A percentile compares a stretch with the other conserved stretches of the same genome.
Conservation (phyloP, 306 rosid genomes). For the Quercus ilex region DNA sequence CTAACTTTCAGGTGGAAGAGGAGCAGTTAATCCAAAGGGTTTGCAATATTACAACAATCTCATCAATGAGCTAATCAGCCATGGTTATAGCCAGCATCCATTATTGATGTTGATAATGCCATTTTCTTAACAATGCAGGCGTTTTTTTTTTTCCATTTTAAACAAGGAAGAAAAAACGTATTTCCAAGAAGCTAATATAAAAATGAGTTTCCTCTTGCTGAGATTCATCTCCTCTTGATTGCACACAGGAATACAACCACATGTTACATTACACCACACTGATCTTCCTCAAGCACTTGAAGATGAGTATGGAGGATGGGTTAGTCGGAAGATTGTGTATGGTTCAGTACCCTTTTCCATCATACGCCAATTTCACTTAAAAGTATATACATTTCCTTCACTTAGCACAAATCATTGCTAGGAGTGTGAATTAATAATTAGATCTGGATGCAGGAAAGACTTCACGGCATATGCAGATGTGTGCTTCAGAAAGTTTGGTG, state of each 20-base stretch:
- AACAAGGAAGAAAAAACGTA: too few relatives aligned
- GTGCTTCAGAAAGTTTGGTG: slow-evolving; percentile 56
- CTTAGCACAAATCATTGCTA: not conserved
- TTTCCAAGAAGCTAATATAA: too few relatives aligned
- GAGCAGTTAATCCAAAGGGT: slow-evolving; percentile 64
- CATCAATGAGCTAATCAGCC: slow-evolving; percentile 46
- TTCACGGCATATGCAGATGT: slow-evolving; percentile 37
- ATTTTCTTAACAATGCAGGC: not conserved
- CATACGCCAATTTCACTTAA: not conserved
- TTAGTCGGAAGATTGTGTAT: slow-evolving; percentile 50
- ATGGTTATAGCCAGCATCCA: slow-evolving; percentile 35
- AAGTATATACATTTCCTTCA: not conserved
- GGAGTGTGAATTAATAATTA: not conserved
- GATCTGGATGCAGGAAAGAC: slow-evolving; percentile 35
- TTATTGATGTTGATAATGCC: not conserved
- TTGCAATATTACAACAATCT: slow-evolving; percentile 65
- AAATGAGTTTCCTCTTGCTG: too few relatives aligned
- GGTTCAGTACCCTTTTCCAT: slow-evolving; percentile 13
- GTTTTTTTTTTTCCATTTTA: too few relatives aligned
- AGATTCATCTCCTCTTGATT: too few relatives aligned
- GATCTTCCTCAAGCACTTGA: slow-evolving; percentile 75
- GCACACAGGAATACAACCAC: slow-evolving; percentile 66
- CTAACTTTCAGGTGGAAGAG: slow-evolving; percentile 55
- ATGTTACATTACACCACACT: slow-evolving; percentile 55
- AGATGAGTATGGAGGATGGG: slow-evolving; percentile 79